These are phyloP conservation scores for Pseudogymnoascus verrucosus DNA, from an alignment of 2,329 filamentous ascomycete genomes.

Conservation along the genomic window DNA sequence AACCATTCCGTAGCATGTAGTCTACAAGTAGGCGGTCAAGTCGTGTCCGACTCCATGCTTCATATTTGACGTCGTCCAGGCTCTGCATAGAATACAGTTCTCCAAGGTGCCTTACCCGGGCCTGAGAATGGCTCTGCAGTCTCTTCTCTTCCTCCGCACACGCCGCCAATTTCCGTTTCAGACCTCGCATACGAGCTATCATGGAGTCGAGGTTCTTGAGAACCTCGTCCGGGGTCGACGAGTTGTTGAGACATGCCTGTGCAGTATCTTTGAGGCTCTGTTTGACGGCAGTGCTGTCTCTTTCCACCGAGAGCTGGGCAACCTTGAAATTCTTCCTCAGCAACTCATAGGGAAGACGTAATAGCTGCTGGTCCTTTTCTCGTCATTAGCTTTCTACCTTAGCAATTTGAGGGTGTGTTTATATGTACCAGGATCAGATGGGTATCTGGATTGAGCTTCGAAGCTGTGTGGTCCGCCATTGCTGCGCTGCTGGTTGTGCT, in stretches of 20 bases:
- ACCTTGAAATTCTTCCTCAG: conserved; percentile 90
- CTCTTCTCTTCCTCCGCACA: conserved; percentile 72
- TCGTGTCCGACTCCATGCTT: conserved; percentile 75
- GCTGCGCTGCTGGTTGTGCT: conserved; percentile 9
- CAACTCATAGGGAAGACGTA: conserved; percentile 87
- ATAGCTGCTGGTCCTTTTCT: conserved; percentile 78
- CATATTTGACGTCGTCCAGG: conserved; percentile 87
- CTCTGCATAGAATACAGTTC: conserved; percentile 72
- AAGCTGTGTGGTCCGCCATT: conserved; percentile 55
- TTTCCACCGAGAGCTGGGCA: conserved; percentile 68
- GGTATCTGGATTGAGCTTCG: conserved; percentile 64
- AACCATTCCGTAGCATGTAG: conserved; percentile 79
- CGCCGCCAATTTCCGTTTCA: conserved; percentile 77
- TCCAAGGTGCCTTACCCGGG: conserved; percentile 72
- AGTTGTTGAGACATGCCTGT: conserved; percentile 57
- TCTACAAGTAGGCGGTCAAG: conserved; percentile 86
- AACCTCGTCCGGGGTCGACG: conserved; percentile 59
- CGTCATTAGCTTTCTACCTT: conserved; percentile 14
- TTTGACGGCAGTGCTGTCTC: conserved; percentile 56
- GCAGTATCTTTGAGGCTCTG: conserved; percentile 55
- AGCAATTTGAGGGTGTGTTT: conserved; percentile 6
- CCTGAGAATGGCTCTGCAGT: conserved; percentile 66
- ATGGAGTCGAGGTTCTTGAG: conserved; percentile 76
- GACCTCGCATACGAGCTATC: conserved; percentile 72
- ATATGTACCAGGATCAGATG: conserved; percentile 63